Conservation (phyloP, 164 flowering plant species). For the Vitis riparia region DNA sequence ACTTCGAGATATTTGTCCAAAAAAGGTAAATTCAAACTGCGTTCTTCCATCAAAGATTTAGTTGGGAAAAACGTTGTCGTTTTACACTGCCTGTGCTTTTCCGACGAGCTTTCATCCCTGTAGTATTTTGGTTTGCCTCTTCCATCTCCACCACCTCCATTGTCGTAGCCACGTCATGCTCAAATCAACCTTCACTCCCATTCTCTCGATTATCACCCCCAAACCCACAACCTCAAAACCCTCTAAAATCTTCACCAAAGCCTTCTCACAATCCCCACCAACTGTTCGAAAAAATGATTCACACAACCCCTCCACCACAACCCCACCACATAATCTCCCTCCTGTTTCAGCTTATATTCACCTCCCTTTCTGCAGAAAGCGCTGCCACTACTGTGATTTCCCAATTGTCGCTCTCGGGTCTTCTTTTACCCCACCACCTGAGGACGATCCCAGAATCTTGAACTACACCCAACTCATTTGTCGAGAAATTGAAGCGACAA, state of each 20-base stretch:
- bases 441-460: constrained; percentile 69
- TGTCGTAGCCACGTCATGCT: constrained; percentile 28
- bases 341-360: constrained; percentile 92
- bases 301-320: constrained; percentile 16
- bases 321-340: constrained; percentile 23
- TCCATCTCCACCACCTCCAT: not conserved
- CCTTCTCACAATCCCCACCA: constrained; percentile 29
- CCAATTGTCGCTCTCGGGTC: constrained; percentile 89
- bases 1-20: no score
- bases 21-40: no score
- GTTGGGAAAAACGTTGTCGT: no score
- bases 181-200: constrained; percentile 42
- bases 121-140: not conserved
- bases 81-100: no score
- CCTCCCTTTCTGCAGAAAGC: constrained; percentile 94
- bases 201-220: constrained; percentile 35
- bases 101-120: no score
- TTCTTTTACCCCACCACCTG: constrained; percentile 29
- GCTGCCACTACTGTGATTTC: constrained; percentile 98
- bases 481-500: constrained; percentile 68
- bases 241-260: not conserved
- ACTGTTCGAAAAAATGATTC: constrained; percentile 74
- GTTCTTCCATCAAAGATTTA: no score
- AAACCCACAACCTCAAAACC: constrained; percentile 25
- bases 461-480: constrained; percentile 60